Evolutionary conservation across 192 early-diverging fungal genomes (phyloP), one percentile per base, ranked within the genome.

Genomic region (Podochytrium sp.): DNA sequence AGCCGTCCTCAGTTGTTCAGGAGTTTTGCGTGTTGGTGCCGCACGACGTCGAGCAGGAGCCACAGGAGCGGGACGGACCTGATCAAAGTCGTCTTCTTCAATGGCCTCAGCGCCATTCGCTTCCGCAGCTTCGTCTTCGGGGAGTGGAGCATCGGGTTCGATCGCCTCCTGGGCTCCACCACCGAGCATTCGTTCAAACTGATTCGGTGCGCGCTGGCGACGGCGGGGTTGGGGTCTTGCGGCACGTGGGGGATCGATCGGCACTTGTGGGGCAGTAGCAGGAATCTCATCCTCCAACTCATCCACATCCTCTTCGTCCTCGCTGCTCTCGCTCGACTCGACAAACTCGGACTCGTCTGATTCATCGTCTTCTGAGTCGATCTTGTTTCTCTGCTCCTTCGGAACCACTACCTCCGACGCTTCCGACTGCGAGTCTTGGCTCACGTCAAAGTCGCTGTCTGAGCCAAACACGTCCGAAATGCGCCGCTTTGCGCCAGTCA

Each of bases 401-500:
- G 56, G 10, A 10, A 62, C 16, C 60, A 39, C 18, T 39, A 30
- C 37, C 32, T 34, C 60, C 60, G 32, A 4, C 60, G 37, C 37
- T n/a, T 57, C 27, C 7, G 56, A 10, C 33, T n/a, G n/a, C n/a
- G n/a, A n/a, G n/a, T n/a, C n/a, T n/a, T n/a, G n/a, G 6, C 16
- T 16, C 25, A 39, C 63, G 29, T 65, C 63, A 43, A 65, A 65
- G 38, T 65, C 63, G 5, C 41, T 47, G 23, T 65, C 63, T 29
- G 63, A 65, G 40, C 29, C 63, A 16, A 65, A 18, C 23, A 29
- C 63, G 20, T 25, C 6, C 25, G 63, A 65, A 49, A 65, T 40
- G 18, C 63, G 63, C 32, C 63, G 63, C 41, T 65, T 65, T 20
- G 63, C 41, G 20, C 35, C n/a, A 47, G 42, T 32, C 35, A 30